These are phyloP conservation scores for Diplocarpon rosae DNA, from an alignment of 2,329 filamentous ascomycete genomes.

Conservation along the genomic window DNA sequence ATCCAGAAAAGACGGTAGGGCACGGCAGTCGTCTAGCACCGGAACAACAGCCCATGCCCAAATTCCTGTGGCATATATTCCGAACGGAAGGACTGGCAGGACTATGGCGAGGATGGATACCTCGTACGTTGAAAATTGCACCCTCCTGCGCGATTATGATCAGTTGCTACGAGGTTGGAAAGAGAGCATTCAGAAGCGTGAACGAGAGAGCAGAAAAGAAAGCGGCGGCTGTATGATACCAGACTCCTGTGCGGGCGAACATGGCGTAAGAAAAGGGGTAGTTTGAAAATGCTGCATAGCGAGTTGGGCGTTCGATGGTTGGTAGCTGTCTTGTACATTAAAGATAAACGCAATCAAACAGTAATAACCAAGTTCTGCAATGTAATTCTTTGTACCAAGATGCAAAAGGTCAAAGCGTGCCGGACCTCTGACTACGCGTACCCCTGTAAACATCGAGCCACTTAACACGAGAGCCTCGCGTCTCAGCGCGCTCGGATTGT, in stretches of 20 bases:
- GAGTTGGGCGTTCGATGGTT: conserved; percentile 9
- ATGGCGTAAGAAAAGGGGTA: conserved; percentile 9
- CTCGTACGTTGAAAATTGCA: conserved; percentile 85
- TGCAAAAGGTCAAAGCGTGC: too few relatives aligned
- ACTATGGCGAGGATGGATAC: conserved; percentile 85
- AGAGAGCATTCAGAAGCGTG: conserved; percentile 68
- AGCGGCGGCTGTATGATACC: conserved; percentile 11
- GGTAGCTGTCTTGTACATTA: conserved; percentile 8
- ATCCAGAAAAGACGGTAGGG: conserved; percentile 33
- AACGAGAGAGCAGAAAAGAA: conserved; percentile 43
- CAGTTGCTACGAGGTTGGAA: conserved; percentile 91
- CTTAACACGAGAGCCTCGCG: conserved; percentile 11
- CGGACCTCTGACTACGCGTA: conserved; percentile 17
- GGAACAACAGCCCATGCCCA: conserved; percentile 68
- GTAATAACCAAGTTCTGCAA: too few relatives aligned
- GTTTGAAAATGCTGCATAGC: conserved; percentile 17
- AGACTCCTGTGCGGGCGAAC: conserved; percentile 6
- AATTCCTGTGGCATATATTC: conserved; percentile 86
- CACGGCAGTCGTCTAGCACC: conserved; percentile 38
- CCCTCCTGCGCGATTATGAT: conserved; percentile 99
- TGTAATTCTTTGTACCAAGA: too few relatives aligned
- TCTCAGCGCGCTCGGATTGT: conserved; percentile 1
- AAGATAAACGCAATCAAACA: too few relatives aligned
- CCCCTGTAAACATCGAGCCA: conserved; percentile 2
- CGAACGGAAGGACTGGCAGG: conserved; percentile 69